Percentiles rank a stretch among this genome's conserved stretches.
phyloP scores from a whole-genome alignment of 345 rosid species.

The Eutrema yunnanense region DNA sequence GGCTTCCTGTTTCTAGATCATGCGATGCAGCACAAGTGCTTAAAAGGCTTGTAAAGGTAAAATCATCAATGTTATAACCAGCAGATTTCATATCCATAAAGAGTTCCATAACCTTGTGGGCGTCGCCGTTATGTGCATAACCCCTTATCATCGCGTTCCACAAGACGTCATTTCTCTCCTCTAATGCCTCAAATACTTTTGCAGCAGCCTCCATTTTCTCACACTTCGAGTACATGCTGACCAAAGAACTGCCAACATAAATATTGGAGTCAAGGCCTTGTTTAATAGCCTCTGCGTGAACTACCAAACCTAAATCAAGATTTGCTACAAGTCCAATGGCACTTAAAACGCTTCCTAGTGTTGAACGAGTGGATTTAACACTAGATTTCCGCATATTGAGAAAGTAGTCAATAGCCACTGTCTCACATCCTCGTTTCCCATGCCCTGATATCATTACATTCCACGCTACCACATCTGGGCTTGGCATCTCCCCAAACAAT shows the following conservation, averaged over 20 bases:
- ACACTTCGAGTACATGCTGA: constrained; percentile 80
- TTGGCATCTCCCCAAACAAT: constrained; percentile 53
- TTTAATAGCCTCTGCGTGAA: constrained; percentile 87
- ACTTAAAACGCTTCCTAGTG: constrained; percentile 80
- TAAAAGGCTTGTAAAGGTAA: constrained; percentile 79
- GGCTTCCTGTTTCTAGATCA: constrained; percentile 52
- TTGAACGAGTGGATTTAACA: constrained; percentile 70
- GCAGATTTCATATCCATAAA: constrained; percentile 56
- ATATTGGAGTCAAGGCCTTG: constrained; percentile 70
- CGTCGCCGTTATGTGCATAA: constrained; percentile 64
- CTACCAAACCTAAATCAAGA: constrained; percentile 56
- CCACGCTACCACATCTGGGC: constrained; percentile 81
- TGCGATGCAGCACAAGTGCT: constrained; percentile 73
- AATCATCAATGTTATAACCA: constrained; percentile 70
- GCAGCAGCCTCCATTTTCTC: constrained; percentile 59
- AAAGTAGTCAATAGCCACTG: constrained; percentile 49
- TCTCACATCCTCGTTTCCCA: constrained; percentile 60
- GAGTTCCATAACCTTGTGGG: constrained; percentile 44
- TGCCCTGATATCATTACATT: constrained; percentile 94
- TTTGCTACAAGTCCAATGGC: constrained; percentile 53
- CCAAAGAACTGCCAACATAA: constrained; percentile 86
- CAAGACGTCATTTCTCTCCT: constrained; percentile 69
- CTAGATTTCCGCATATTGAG: constrained; percentile 59
- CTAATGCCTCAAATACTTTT: constrained; percentile 54
- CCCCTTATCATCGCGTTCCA: constrained; percentile 92